Evolutionary conservation across 768 basidiomycete genomes (phyloP).

Genomic region (Naganishia vishniacii): DNA sequence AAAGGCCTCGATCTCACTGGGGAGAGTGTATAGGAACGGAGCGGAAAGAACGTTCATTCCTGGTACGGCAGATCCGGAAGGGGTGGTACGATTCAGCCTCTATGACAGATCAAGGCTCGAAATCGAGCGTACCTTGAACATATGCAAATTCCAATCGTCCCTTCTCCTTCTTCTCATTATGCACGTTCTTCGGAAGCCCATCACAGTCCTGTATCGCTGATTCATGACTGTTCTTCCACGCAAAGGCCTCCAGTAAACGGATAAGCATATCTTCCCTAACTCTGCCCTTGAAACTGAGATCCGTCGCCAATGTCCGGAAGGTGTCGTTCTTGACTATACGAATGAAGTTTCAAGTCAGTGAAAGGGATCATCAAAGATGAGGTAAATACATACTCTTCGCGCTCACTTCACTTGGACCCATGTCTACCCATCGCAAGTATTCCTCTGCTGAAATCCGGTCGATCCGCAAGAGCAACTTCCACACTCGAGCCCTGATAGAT

Average conservation of each 20-base stretch:
- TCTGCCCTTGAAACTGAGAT: slow-evolving; percentile 93
- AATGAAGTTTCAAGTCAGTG: slow-evolving; percentile 54
- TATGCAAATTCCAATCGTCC: slow-evolving; percentile 69
- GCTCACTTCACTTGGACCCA: slow-evolving; percentile 44
- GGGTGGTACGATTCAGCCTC: not conserved
- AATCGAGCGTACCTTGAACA: slow-evolving; percentile 62
- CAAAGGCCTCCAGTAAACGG: slow-evolving; percentile 92
- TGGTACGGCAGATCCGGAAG: slow-evolving; percentile 1
- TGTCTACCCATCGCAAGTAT: slow-evolving; percentile 42
- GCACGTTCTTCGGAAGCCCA: not conserved
- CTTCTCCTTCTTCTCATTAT: slow-evolving; percentile 31
- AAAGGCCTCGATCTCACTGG: slow-evolving; percentile 96
- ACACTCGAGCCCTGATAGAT: slow-evolving; percentile 54
- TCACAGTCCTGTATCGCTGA: not conserved
- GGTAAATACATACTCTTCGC: slow-evolving; percentile 44
- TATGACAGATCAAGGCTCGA: not conserved
- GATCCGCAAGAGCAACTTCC: slow-evolving; percentile 86
- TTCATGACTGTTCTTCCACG: slow-evolving; percentile 66
- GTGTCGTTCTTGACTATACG: slow-evolving; percentile 75
- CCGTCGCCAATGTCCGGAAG: slow-evolving; percentile 91
- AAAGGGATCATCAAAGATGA: slow-evolving; percentile 4
- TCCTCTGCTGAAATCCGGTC: slow-evolving; percentile 68
- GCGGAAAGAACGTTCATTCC: slow-evolving; percentile 98
- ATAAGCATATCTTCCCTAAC: slow-evolving; percentile 97
- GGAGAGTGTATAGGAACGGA: slow-evolving; percentile 94